Conservation (phyloP, 1,284 basidiomycete species). For the Puccinia triticina region DNA sequence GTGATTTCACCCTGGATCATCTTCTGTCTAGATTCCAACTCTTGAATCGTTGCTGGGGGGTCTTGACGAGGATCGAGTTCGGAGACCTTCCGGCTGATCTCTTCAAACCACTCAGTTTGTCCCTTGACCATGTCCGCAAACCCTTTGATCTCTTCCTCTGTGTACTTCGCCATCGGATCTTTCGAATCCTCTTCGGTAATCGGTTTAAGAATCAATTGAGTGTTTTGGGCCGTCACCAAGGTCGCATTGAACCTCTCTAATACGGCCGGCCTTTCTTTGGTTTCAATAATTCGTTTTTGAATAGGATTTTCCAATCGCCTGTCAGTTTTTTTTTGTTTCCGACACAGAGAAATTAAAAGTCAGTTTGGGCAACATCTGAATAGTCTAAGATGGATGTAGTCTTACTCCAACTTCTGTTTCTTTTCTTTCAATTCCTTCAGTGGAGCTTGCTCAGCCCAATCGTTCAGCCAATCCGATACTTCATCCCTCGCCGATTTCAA, state of each 20-base stretch:
- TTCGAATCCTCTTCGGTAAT: conserved; percentile 66
- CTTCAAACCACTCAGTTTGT: conserved; percentile 58
- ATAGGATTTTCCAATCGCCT: conserved; percentile 81
- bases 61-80: conserved; percentile 57
- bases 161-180: conserved; percentile 58
- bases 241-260: conserved; percentile 70
- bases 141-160: conserved; percentile 58
- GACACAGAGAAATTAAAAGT: conserved; percentile 30
- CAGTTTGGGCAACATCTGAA: conserved; percentile 34
- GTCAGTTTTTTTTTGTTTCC: conserved; percentile 8
- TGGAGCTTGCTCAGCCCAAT: conserved; percentile 80
- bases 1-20: conserved; percentile 57
- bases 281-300: conserved; percentile 81
- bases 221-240: conserved; percentile 68
- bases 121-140: conserved; percentile 55
- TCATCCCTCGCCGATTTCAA: conserved; percentile 72
- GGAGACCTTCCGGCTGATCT: conserved; percentile 56
- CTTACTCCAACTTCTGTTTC: conserved; percentile 77
- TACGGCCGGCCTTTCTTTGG: conserved; percentile 70
- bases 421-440: conserved; percentile 74
- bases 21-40: conserved; percentile 58
- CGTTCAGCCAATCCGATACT: conserved; percentile 79
- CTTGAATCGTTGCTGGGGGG: conserved; percentile 57
- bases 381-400: conserved; percentile 53
- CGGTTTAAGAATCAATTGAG: conserved; percentile 73